phyloP scores from a whole-genome alignment of 768 basidiomycete species.

The Lenzites betulinus region DNA sequence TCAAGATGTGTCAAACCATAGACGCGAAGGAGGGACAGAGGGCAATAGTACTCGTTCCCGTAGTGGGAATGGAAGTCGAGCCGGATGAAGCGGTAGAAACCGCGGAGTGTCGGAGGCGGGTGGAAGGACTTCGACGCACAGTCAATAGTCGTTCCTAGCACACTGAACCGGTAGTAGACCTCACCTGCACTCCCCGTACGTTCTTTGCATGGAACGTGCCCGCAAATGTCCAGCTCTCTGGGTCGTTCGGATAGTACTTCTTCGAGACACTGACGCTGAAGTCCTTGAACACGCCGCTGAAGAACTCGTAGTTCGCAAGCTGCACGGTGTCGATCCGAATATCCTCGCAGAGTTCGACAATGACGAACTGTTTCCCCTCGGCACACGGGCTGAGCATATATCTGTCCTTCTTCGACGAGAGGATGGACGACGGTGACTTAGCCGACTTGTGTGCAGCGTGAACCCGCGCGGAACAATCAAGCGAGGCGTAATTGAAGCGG shows the following conservation, averaged over 20 bases:
- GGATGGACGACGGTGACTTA: conserved; percentile 80
- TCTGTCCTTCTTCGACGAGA: conserved; percentile 86
- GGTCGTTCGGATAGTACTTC: conserved; percentile 38
- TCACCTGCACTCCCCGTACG: conserved; percentile 85
- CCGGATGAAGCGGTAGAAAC: conserved; percentile 92
- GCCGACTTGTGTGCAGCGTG: conserved; percentile 81
- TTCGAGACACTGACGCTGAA: conserved; percentile 77
- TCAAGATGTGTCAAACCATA: conserved; percentile 97
- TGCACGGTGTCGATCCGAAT: conserved; percentile 96
- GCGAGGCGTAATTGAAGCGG: conserved; percentile 91
- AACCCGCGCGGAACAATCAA: conserved; percentile 92
- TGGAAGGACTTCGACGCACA: conserved; percentile 63
- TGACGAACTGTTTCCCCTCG: conserved; percentile 69
- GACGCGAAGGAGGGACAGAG: conserved; percentile 87
- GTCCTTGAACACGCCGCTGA: conserved; percentile 94
- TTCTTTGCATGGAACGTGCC: conserved; percentile 91
- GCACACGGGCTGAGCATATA: conserved; percentile 97
- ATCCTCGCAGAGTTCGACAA: conserved; percentile 97
- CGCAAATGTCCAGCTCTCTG: conserved; percentile 53
- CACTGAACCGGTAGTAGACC: conserved; percentile 26
- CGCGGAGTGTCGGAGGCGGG: conserved; percentile 65
- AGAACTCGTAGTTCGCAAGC: conserved; percentile 97
- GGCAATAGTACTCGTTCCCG: conserved; percentile 95
- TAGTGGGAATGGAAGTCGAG: conserved; percentile 95
- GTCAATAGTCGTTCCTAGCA: neutral